Base-by-base conservation (phyloP, 2,329 filamentous ascomycete species). In the Neofusicoccum sp. region DNA sequence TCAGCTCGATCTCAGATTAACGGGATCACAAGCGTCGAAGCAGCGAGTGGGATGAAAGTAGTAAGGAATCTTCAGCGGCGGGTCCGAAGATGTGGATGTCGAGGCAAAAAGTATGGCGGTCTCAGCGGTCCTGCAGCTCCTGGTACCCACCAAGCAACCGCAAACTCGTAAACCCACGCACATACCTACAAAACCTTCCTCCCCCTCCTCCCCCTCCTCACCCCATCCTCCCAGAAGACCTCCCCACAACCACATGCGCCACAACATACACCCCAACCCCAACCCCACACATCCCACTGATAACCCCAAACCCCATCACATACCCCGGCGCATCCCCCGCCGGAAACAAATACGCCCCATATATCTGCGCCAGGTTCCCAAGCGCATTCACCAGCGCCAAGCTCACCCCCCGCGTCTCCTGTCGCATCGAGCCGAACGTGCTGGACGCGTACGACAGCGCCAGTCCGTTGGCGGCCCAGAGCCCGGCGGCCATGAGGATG, bases 351-450 rank as follows among this genome's bases (percentile, higher is more conserved):
- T 83, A 67, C 0, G 80, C 76, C 8, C 83, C 82, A 62, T 84
- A 85, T 16, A 85, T 84, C 63, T 82, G 79, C 0, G 82, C 79
- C 9, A 84, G 67, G 63, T 84, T 84, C 3, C 80, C 82, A 66
- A 84, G 72, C 0, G 80, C 79, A 63, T 84, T 84, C 40, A 84
- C 78, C 8, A 84, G 68, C 1, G 81, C 82, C 24, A 85, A 68
- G 3, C 75, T 75, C n/a, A 85, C 77, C 12, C 77, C 82, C n/a
- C 82, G 70, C 3, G 78, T 77, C 63, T 84, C 80, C 0, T 75
- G 76, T 20, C 75, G 72, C 76, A 84, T 79, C 16, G 72, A 68
- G 1, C 76, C 76, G 65, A 85, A 84, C 0, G 80, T 81, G 0
- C 80, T 79, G 3, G 80, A 80, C 0, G 80, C 80, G 61, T 80